Base-by-base conservation (phyloP, 1,284 basidiomycete species). In the Cutaneotrichosporon cavernicola region DNA sequence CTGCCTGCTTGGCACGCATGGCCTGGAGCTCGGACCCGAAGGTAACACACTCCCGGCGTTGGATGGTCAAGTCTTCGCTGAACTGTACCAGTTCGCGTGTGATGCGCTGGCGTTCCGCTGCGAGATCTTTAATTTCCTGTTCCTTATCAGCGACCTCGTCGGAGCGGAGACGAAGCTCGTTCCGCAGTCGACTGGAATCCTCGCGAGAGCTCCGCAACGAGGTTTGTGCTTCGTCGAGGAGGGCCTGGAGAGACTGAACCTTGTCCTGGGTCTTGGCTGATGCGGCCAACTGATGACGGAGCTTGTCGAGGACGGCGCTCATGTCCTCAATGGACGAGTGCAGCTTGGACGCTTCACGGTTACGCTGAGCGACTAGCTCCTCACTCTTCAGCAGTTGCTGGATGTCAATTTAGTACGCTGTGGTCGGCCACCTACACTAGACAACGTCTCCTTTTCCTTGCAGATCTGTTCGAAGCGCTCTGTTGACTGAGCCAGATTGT, bases 11-110 rank as follows among this genome's bases (percentile, higher is more conserved):
- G 14, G 46, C 67, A 70, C 85, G 88, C 67, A 93, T 72, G 5
- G 80, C 80, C 4, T 83, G 82, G 38, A 92, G 83, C 66, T 88
- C 87, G n/a, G 81, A n/a, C 2, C 73, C 74, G 49, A 81, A 80
- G 7, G 65, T 62, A 46, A 65, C 81, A 10, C 85, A 85, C 64
- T 89, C 87, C 40, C 83, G 81, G 14, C 86, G 83, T 26, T 80
- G 76, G 6, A 55, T 26, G 30, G 62, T 59, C 5, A 81, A 67
- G 65, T 78, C 77, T n/a, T 50, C 58, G 52, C 74, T 73, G 51
- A 80, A 77, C 0, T 60, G 69, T 1, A 49, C 49, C 0, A 81
- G 69, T 22, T 81, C 78, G 32, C 30, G 16, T 7, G 58, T 21
- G 10, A 60, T 40, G 7, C 62, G 62, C 0, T 36, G n/a, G 30